Percentiles rank a stretch among this genome's conserved stretches.
Evolutionary conservation across 441 rosid species (phyloP).

Genomic region (Croton setiger): DNA sequence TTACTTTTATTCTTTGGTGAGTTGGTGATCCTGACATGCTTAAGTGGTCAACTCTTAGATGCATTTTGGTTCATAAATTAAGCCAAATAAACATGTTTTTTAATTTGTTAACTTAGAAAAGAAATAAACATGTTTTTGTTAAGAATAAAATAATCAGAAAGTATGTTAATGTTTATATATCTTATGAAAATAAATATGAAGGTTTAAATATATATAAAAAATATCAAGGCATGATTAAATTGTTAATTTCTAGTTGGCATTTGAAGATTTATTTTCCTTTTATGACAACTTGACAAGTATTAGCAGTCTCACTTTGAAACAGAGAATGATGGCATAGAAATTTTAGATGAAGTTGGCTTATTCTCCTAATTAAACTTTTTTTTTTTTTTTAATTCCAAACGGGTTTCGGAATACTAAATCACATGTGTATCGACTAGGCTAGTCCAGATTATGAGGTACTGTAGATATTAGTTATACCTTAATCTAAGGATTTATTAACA

Average conservation of each 20-base stretch:
- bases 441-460: too few relatives aligned
- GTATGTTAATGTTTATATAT: too few relatives aligned
- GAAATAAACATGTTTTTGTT: not conserved
- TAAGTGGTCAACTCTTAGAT: not conserved
- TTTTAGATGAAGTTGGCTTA: not conserved
- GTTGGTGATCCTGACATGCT: not conserved
- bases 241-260: too few relatives aligned
- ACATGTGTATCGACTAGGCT: too few relatives aligned
- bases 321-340: too few relatives aligned
- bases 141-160: too few relatives aligned
- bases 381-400: not conserved
- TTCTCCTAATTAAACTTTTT: not conserved
- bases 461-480: too few relatives aligned
- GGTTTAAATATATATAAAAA: not conserved
- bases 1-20: not conserved
- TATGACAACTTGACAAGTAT: not conserved
- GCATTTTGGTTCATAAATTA: not conserved
- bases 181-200: too few relatives aligned
- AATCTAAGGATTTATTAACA: too few relatives aligned
- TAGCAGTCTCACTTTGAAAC: too few relatives aligned
- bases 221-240: too few relatives aligned
- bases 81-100: not conserved
- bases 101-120: too few relatives aligned
- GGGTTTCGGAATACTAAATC: not conserved
- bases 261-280: not conserved